These are phyloP conservation scores for Cucurbita pepo DNA, from an alignment of 306 rosid species.

Conservation along the genomic window DNA sequence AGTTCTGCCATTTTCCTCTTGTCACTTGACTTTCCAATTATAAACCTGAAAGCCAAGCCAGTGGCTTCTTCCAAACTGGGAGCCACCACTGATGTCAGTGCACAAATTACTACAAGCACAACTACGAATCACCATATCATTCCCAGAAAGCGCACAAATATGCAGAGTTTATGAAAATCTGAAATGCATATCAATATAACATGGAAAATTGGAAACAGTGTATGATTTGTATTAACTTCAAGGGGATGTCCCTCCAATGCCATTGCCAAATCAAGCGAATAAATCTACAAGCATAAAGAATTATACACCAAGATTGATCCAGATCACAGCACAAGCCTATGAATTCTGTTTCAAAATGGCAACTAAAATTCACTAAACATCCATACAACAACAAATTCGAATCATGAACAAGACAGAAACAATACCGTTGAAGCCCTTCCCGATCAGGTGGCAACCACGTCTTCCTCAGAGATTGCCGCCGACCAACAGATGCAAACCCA, in stretches of 20 bases:
- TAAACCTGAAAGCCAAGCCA: slow-evolving; percentile 83
- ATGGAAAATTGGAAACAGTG: neutral
- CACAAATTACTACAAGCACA: neutral
- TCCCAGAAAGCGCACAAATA: neutral
- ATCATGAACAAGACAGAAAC: neutral
- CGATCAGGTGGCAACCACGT: slow-evolving; percentile 93
- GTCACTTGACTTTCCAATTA: slow-evolving; percentile 67
- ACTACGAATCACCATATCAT: neutral
- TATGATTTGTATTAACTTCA: neutral
- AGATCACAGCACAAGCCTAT: neutral
- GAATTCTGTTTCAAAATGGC: neutral
- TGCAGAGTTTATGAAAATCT: neutral
- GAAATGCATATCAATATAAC: neutral
- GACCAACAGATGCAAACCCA: slow-evolving; percentile 68
- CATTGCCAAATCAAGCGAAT: neutral
- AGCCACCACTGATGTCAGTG: slow-evolving; percentile 15
- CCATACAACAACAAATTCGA: neutral
- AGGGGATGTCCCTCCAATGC: neutral
- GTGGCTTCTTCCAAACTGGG: slow-evolving; percentile 96
- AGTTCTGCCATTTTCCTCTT: slow-evolving; percentile 59
- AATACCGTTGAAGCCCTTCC: slow-evolving; percentile 62
- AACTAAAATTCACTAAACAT: neutral
- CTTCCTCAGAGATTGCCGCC: slow-evolving; percentile 54
- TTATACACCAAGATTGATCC: neutral
- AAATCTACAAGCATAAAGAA: neutral